phyloP scores from a whole-genome alignment of 73 alveolate species.

The Blepharisma stoltei region DNA sequence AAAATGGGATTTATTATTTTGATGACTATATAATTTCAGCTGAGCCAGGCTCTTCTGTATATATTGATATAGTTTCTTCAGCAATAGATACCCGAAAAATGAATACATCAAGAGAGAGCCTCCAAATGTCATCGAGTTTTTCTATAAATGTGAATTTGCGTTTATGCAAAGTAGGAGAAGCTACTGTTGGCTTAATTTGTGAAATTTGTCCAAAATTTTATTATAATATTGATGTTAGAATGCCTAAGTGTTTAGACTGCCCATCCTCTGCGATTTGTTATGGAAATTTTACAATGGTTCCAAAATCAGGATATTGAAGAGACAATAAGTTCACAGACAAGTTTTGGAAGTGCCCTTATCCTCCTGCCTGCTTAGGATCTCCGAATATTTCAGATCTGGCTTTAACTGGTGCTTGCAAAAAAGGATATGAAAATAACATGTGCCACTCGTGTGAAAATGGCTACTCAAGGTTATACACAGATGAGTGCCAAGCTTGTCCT shows the following conservation, averaged over 20 bases:
- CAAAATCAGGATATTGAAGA: conserved; percentile 45
- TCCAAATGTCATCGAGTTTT: no score
- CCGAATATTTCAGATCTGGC: neutral
- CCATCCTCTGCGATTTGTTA: conserved; percentile 32
- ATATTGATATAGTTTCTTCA: neutral
- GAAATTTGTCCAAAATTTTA: conserved; percentile 31
- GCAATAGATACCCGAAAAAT: neutral
- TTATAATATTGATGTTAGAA: conserved; percentile 31
- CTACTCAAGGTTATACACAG: conserved; percentile 16
- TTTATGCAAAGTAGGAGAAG: neutral
- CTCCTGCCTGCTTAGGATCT: conserved; percentile 36
- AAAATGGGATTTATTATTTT: conserved; percentile 5
- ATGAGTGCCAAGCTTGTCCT: conserved; percentile 38
- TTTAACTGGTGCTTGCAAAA: conserved; percentile 31
- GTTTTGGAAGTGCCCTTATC: conserved; percentile 36
- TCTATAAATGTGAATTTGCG: neutral
- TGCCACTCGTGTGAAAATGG: conserved; percentile 37
- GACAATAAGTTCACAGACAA: neutral
- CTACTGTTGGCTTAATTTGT: neutral
- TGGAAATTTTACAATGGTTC: conserved; percentile 43
- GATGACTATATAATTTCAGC: conserved; percentile 9
- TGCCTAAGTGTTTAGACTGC: conserved; percentile 25
- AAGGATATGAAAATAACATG: conserved; percentile 39
- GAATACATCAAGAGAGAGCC: neutral
- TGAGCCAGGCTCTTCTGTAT: neutral